Evolutionary conservation across 1,284 basidiomycete genomes (phyloP).

Genomic region (Paramarasmius palmivorus): DNA sequence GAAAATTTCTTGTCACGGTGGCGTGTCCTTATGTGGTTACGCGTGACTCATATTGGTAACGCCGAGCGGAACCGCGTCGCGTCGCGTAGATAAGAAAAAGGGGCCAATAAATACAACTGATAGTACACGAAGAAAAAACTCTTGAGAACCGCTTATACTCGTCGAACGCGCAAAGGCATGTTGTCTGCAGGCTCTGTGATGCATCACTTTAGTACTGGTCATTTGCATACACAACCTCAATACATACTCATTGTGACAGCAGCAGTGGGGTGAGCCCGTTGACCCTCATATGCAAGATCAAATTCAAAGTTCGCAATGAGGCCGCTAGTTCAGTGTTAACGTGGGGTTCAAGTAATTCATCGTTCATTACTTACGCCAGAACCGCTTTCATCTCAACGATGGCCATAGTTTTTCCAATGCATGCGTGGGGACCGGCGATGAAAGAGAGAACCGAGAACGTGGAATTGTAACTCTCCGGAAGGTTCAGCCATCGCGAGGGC

Average conservation of each 20-base stretch:
- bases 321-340: slow-evolving; percentile 21
- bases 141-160: not conserved
- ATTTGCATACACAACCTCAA: slow-evolving; percentile 2
- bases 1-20: not conserved
- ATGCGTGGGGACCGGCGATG: slow-evolving; percentile 47
- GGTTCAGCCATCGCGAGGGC: slow-evolving; percentile 43
- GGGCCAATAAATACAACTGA: no score
- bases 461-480: slow-evolving; percentile 36
- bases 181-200: slow-evolving; percentile 21
- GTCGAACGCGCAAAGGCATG: slow-evolving; percentile 23
- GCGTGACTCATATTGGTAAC: no score
- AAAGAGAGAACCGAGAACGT: slow-evolving; percentile 43
- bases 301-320: slow-evolving; percentile 44
- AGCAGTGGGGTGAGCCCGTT: slow-evolving; percentile 36
- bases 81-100: no score
- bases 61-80: no score
- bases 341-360: not conserved
- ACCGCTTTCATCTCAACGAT: slow-evolving; percentile 54
- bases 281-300: slow-evolving; percentile 38
- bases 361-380: slow-evolving; percentile 31
- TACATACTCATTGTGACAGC: slow-evolving; percentile 46
- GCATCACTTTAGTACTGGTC: not conserved
- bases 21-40: not conserved
- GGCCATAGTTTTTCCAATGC: slow-evolving; percentile 53
- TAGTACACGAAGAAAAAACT: no score